Conservation (phyloP, 805 yeast species). For the Metschnikowia gelsemii region DNA sequence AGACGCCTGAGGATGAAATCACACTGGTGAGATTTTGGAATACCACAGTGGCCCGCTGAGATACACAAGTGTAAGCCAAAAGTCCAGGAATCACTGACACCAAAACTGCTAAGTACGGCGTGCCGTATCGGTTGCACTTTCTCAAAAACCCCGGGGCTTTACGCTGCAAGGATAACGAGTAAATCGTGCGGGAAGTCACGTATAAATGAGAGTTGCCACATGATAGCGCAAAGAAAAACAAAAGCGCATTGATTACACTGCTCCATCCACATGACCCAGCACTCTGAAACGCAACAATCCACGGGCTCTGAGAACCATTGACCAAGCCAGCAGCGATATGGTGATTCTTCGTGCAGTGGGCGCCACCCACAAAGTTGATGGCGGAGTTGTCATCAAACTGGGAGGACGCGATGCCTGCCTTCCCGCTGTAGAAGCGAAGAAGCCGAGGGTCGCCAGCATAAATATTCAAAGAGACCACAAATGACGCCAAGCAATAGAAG, state of each 20-base stretch:
- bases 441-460: constrained; percentile 78
- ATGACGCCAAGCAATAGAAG: constrained; percentile 64
- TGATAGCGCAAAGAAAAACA: constrained; percentile 47
- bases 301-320: constrained; percentile 45
- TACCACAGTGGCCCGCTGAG: constrained; percentile 55
- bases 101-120: constrained; percentile 69
- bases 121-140: constrained; percentile 61
- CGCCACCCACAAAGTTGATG: constrained; percentile 36
- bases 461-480: constrained; percentile 67
- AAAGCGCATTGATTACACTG: constrained; percentile 42
- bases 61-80: constrained; percentile 59
- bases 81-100: constrained; percentile 61
- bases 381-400: constrained; percentile 30
- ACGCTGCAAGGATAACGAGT: constrained; percentile 47
- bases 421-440: constrained; percentile 50
- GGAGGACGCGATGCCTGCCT: constrained; percentile 27
- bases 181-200: constrained; percentile 43
- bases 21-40: constrained; percentile 67
- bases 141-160: constrained; percentile 62
- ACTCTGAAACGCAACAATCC: constrained; percentile 45
- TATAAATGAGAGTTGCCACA: constrained; percentile 47
- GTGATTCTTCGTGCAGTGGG: constrained; percentile 25
- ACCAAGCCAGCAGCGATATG: constrained; percentile 23
- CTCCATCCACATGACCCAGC: constrained; percentile 37
- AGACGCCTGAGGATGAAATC: constrained; percentile 69